These are phyloP conservation scores for Sporobolomyces pararoseus DNA, from an alignment of 768 basidiomycete species.

Conservation along the genomic window DNA sequence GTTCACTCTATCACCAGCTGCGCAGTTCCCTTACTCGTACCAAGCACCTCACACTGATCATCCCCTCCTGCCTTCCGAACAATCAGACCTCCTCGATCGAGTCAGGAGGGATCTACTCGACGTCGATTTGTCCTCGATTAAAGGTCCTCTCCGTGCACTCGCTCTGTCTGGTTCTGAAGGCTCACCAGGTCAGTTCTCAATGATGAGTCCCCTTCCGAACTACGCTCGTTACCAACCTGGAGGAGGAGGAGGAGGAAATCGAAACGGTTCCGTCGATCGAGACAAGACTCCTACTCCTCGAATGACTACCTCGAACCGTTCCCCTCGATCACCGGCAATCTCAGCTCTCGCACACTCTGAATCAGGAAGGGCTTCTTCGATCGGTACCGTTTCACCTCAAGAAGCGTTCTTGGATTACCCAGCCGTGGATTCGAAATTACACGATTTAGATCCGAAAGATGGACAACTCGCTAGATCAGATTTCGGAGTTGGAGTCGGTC, in stretches of 20 bases:
- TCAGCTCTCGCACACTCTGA: slow-evolving; percentile 1
- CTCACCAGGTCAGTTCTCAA: slow-evolving; percentile 1
- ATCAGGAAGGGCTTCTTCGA: slow-evolving; percentile 2
- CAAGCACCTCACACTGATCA: slow-evolving; percentile 29
- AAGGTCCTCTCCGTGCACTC: slow-evolving; percentile 29
- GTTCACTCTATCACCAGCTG: slow-evolving; percentile 6
- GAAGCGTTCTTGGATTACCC: slow-evolving; percentile 42
- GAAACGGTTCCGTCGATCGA: neutral
- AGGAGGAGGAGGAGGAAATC: neutral
- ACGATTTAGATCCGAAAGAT: slow-evolving; percentile 15
- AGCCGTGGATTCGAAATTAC: slow-evolving; percentile 32
- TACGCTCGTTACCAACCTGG: neutral
- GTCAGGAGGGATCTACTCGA: slow-evolving; percentile 34
- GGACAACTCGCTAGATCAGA: slow-evolving; percentile 7
- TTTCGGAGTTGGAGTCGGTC: slow-evolving; percentile 32
- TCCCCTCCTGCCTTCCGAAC: slow-evolving; percentile 34
- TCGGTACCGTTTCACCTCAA: slow-evolving; percentile 36
- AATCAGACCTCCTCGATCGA: slow-evolving; percentile 35
- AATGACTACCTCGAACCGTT: no score
- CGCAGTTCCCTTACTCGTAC: slow-evolving; percentile 7
- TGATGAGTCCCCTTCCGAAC: neutral
- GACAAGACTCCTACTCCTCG: slow-evolving; percentile 24
- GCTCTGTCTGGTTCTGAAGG: slow-evolving; percentile 1
- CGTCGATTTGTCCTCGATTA: slow-evolving; percentile 36
- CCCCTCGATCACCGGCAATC: slow-evolving; percentile 19